These are phyloP conservation scores for Penicillium canescens DNA, from an alignment of 495 filamentous ascomycete genomes.

Conservation along the genomic window DNA sequence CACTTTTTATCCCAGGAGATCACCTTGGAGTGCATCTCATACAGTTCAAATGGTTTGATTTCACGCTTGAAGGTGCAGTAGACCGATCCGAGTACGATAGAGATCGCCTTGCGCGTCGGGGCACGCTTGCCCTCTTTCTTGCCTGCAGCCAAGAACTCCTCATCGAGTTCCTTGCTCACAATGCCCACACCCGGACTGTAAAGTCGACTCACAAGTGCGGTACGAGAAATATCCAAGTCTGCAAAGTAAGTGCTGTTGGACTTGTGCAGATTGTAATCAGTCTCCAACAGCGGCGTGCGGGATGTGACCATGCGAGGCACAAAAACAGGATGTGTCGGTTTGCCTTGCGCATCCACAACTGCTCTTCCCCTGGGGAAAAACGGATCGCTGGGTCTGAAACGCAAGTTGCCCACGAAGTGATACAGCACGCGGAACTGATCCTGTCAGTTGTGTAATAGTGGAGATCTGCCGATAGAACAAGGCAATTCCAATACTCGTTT, in stretches of 20 bases:
- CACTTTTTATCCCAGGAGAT: slow-evolving; percentile 82
- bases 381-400: slow-evolving; percentile 39
- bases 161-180: slow-evolving; percentile 48
- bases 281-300: slow-evolving; percentile 57
- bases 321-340: slow-evolving; percentile 54
- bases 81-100: slow-evolving; percentile 65
- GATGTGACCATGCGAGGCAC: slow-evolving; percentile 51
- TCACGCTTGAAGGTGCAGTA: slow-evolving; percentile 67
- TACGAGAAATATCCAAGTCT: slow-evolving; percentile 70
- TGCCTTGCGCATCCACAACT: slow-evolving; percentile 29
- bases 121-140: slow-evolving; percentile 43
- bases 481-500: neutral
- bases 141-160: slow-evolving; percentile 34
- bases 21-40: slow-evolving; percentile 67
- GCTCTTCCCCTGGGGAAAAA: slow-evolving; percentile 35
- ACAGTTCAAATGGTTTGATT: slow-evolving; percentile 64
- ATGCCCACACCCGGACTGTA: slow-evolving; percentile 57
- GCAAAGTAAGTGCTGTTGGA: slow-evolving; percentile 75
- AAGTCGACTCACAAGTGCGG: slow-evolving; percentile 59
- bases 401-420: slow-evolving; percentile 51
- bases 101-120: slow-evolving; percentile 40
- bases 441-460: slow-evolving; percentile 16
- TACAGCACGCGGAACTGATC: slow-evolving; percentile 50
- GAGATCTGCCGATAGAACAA: neutral
- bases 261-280: slow-evolving; percentile 71